Conservation (phyloP, 345 rosid genomes). For the Salix exigua region DNA sequence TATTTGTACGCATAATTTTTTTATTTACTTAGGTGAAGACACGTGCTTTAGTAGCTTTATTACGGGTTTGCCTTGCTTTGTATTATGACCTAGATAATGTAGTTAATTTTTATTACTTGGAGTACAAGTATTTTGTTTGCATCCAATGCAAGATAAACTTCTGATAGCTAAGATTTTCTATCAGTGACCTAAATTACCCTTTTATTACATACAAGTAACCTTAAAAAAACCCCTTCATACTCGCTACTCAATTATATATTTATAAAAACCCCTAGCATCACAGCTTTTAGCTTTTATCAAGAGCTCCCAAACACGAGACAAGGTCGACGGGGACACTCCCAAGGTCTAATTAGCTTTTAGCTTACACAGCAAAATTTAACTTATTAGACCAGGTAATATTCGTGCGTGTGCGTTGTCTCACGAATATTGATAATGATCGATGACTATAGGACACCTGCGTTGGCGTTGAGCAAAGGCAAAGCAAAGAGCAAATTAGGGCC, state of each 20-base stretch:
- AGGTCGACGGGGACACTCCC: background rate
- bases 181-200: too few relatives aligned
- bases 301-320: background rate
- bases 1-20: conserved; percentile 10
- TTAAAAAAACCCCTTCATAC: too few relatives aligned
- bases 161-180: too few relatives aligned
- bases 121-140: too few relatives aligned
- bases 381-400: background rate
- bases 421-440: background rate
- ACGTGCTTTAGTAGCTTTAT: background rate
- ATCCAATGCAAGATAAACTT: too few relatives aligned
- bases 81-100: background rate
- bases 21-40: background rate
- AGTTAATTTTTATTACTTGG: background rate
- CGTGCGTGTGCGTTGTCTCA: background rate
- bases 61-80: background rate
- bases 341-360: background rate
- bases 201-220: too few relatives aligned
- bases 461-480: conserved; percentile 47
- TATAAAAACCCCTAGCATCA: too few relatives aligned
- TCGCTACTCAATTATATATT: too few relatives aligned
- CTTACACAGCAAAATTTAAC: background rate
- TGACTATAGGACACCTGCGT: conserved; percentile 30
- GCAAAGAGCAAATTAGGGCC: conserved; percentile 16
- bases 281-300: too few relatives aligned